phyloP scores from a whole-genome alignment of 2,329 filamentous ascomycete genomes.

The Hypoxylon rubiginosum region DNA sequence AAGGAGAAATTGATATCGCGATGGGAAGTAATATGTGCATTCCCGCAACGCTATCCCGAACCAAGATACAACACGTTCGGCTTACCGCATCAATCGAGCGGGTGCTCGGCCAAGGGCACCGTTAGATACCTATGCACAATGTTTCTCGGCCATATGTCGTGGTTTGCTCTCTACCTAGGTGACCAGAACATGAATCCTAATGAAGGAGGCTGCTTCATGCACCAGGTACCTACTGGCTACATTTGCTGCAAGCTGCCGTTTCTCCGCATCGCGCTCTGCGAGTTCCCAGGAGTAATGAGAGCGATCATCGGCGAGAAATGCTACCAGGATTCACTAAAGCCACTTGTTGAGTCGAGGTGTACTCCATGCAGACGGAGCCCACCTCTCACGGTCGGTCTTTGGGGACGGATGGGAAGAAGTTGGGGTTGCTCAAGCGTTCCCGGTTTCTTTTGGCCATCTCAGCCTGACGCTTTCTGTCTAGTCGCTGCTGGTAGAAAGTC shows the following conservation, averaged over 20 bases:
- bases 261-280: slow-evolving; percentile 3
- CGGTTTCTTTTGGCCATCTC: slow-evolving; percentile 84
- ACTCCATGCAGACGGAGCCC: slow-evolving; percentile 6
- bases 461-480: slow-evolving; percentile 82
- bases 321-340: not conserved
- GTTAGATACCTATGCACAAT: slow-evolving; percentile 3
- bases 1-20: slow-evolving; percentile 17
- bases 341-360: slow-evolving; percentile 11
- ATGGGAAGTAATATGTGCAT: slow-evolving; percentile 32
- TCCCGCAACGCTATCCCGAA: slow-evolving; percentile 33
- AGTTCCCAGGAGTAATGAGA: slow-evolving; percentile 10
- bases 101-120: slow-evolving; percentile 19
- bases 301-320: slow-evolving; percentile 3
- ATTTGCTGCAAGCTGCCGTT: slow-evolving; percentile 4
- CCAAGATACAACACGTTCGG: slow-evolving; percentile 32
- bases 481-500: slow-evolving; percentile 86
- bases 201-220: slow-evolving; percentile 12
- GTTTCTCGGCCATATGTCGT: slow-evolving; percentile 21
- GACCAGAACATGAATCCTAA: slow-evolving; percentile 9
- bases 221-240: slow-evolving; percentile 7
- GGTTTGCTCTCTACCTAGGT: slow-evolving; percentile 10
- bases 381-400: slow-evolving; percentile 56
- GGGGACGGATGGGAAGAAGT: slow-evolving; percentile 87
- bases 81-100: slow-evolving; percentile 28
- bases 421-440: slow-evolving; percentile 82